Evolutionary conservation across 1,284 basidiomycete genomes (phyloP).

Genomic region (Takashimella koratensis): DNA sequence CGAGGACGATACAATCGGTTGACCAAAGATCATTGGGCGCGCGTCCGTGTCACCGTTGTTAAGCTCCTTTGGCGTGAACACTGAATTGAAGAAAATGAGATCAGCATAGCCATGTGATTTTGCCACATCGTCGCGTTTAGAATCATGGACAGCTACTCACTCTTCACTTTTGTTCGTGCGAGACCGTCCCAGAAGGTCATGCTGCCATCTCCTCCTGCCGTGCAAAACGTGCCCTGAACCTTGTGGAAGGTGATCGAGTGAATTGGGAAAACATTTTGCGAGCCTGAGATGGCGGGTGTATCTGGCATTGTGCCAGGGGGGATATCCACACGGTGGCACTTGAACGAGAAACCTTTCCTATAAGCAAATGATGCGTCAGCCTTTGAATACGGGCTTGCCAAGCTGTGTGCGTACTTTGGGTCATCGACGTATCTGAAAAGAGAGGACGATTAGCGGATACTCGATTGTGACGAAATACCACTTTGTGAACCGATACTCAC

Average conservation of each 20-base stretch:
- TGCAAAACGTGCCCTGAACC: constrained; percentile 88
- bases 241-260: constrained; percentile 92
- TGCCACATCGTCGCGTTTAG: no score
- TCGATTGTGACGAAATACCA: no score
- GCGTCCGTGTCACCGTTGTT: constrained; percentile 65
- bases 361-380: neutral
- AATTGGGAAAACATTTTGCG: constrained; percentile 81
- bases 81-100: constrained; percentile 5
- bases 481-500: no score
- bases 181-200: constrained; percentile 50
- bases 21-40: constrained; percentile 52
- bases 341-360: constrained; percentile 90
- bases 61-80: constrained; percentile 54
- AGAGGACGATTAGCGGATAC: no score
- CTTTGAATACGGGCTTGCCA: neutral
- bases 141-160: constrained; percentile 52
- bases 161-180: constrained; percentile 79
- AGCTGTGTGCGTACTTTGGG: constrained; percentile 55
- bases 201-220: constrained; percentile 64
- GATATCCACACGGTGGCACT: constrained; percentile 81
- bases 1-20: constrained; percentile 56
- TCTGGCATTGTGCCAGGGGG: constrained; percentile 29
- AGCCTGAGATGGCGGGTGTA: constrained; percentile 25
- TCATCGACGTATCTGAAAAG: constrained; percentile 62
- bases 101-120: neutral